Percentiles rank a stretch among this genome's conserved stretches.
Conservation (phyloP, 805 yeast genomes). For the Cyberlindnera japonica region DNA sequence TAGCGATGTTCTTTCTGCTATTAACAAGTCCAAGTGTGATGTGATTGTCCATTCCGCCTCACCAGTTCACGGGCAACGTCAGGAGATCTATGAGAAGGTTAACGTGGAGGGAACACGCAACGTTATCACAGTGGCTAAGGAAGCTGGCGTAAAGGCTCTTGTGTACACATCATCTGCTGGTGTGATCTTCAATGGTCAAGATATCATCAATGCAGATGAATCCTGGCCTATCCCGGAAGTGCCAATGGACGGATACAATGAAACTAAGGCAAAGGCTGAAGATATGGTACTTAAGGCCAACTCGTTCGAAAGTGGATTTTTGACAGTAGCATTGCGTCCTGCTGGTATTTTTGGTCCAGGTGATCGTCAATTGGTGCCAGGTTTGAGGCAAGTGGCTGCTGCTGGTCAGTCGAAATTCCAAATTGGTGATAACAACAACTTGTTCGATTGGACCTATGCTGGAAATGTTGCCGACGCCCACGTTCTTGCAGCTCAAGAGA, state of each 20-base stretch:
- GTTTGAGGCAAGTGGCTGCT: slow-evolving; percentile 75
- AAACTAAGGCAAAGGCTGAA: slow-evolving; percentile 92
- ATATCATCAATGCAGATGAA: slow-evolving; percentile 89
- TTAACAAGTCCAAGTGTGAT: slow-evolving; percentile 53
- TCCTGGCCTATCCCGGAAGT: slow-evolving; percentile 86
- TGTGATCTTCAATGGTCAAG: slow-evolving; percentile 94
- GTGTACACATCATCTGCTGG: slow-evolving; percentile 98
- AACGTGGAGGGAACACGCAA: slow-evolving; percentile 86
- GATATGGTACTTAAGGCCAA: slow-evolving; percentile 73
- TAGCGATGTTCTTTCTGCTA: slow-evolving; percentile 64
- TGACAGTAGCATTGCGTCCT: slow-evolving; percentile 87
- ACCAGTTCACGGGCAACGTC: slow-evolving; percentile 87
- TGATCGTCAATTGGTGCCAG: slow-evolving; percentile 94
- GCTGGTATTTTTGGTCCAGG: slow-evolving; percentile 99
- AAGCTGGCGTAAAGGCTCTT: slow-evolving; percentile 51
- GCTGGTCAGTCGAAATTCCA: slow-evolving; percentile 89
- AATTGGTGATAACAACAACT: slow-evolving; percentile 87
- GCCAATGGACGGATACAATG: slow-evolving; percentile 96
- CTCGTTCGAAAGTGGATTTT: slow-evolving; percentile 47
- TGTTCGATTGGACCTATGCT: slow-evolving; percentile 97
- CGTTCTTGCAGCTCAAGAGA: slow-evolving; percentile 81
- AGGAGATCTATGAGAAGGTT: slow-evolving; percentile 80
- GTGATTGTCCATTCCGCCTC: slow-evolving; percentile 95
- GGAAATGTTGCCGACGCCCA: slow-evolving; percentile 98
- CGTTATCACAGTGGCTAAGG: slow-evolving; percentile 61